A percentile compares a stretch with the other conserved stretches of the same genome.
Conservation (phyloP, 345 rosid species). For the Corymbia maculata region DNA sequence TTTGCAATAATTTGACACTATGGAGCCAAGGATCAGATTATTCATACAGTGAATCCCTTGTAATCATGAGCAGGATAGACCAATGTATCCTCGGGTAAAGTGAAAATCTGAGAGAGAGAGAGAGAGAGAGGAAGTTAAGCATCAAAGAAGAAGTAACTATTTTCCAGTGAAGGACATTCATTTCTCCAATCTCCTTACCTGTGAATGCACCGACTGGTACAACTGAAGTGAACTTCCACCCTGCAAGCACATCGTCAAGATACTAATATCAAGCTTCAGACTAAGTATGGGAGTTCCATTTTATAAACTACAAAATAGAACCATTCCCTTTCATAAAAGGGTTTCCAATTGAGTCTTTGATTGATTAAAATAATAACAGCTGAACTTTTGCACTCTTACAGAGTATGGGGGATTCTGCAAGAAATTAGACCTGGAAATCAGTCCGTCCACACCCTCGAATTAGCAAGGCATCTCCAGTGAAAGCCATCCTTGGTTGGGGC, state of each 20-base stretch:
- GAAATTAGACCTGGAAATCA: constrained; percentile 65
- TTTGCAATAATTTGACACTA: background rate
- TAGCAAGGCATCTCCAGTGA: constrained; percentile 85
- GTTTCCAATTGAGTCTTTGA: background rate
- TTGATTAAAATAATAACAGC: background rate
- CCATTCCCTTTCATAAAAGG: background rate
- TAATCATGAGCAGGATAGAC: constrained; percentile 95
- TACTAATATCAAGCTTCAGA: background rate
- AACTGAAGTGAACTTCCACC: constrained; percentile 83
- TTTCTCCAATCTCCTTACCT: constrained; percentile 32
- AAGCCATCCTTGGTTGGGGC: constrained; percentile 89
- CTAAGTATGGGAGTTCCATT: background rate
- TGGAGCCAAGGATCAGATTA: background rate
- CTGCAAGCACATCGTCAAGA: constrained; percentile 14
- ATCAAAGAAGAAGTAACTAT: background rate
- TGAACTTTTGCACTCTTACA: background rate
- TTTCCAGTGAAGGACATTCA: background rate
- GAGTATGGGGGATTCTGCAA: background rate
- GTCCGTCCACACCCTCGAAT: constrained; percentile 98
- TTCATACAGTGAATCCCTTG: constrained; percentile 71
- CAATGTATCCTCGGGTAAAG: constrained; percentile 80
- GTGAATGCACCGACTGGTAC: constrained; percentile 85
- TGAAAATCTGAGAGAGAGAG: constrained; percentile 48
- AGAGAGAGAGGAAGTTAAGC: background rate
- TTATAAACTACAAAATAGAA: background rate